Percentiles rank a stretch among this genome's conserved stretches.
Conservation (phyloP, 2,329 filamentous ascomycete species). For the Didymella keratinophila region DNA sequence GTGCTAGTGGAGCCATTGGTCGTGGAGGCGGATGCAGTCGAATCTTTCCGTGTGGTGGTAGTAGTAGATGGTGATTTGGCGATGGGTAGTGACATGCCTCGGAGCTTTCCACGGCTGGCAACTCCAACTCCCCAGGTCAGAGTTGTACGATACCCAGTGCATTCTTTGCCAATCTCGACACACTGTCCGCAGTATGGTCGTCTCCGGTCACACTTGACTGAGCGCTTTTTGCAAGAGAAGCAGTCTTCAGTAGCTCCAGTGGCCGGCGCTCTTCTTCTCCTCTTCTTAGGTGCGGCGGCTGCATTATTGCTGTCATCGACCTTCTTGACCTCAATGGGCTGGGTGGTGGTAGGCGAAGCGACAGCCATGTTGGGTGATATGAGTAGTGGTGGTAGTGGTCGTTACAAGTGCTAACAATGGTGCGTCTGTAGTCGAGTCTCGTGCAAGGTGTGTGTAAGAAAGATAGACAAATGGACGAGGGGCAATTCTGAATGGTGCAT, state of each 20-base stretch:
- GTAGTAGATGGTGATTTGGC: slow-evolving; percentile 53
- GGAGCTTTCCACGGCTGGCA: slow-evolving; percentile 91
- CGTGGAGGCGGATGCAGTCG: slow-evolving; percentile 32
- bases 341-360: slow-evolving; percentile 42
- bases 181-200: slow-evolving; percentile 96
- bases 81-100: slow-evolving; percentile 80
- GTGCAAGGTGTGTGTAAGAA: slow-evolving; percentile 43
- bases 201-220: slow-evolving; percentile 85
- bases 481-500: slow-evolving; percentile 49
- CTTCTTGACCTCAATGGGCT: slow-evolving; percentile 46
- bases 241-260: slow-evolving; percentile 94
- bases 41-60: slow-evolving; percentile 37
- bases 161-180: slow-evolving; percentile 88
- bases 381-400: slow-evolving; percentile 5
- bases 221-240: slow-evolving; percentile 88
- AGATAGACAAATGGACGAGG: slow-evolving; percentile 48
- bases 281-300: slow-evolving; percentile 61
- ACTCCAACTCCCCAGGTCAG: slow-evolving; percentile 97
- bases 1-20: slow-evolving; percentile 28
- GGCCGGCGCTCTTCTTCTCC: slow-evolving; percentile 85
- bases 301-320: slow-evolving; percentile 39
- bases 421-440: slow-evolving; percentile 45
- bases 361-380: slow-evolving; percentile 42
- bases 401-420: slow-evolving; percentile 33
- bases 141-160: slow-evolving; percentile 95